Base-by-base conservation (phyloP, 768 basidiomycete genomes). In the Lentinula raphanica region DNA sequence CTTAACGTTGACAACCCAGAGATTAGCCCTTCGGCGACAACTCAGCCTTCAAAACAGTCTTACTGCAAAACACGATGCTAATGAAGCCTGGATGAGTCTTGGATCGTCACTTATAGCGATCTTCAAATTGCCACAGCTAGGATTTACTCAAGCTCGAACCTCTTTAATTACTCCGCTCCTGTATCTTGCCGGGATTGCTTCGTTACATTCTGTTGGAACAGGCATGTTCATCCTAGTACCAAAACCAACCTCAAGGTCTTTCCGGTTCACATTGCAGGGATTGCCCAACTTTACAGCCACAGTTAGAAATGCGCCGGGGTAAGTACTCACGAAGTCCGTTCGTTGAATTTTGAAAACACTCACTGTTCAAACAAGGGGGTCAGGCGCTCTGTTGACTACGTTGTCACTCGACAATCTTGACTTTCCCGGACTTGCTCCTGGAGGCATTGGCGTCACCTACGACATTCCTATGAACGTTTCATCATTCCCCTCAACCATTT, bases 11-110 rank as follows among this genome's bases (percentile, higher is more conserved):
- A 54, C 53, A 5, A 40, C 55, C 4, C 55, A 56, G 17, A 46
- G 55, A 19, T 28, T 56, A 38, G 55, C 55, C 36, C 55, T 56
- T 23, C 25, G 55, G 21, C 55, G 55, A 2, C 55, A 56, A n/a
- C 31, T 56, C 4, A 44, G 35, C 13, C 42, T 56, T 13, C 5
- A 19, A 3, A 49, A 25, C 40, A 45, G 23, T n/a, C 32, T 56
- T 13, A 56, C 55, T 27, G 55, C 55, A 12, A 56, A 56, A 25
- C 55, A 56, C 21, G 44, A 56, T 46, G 46, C 55, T 27, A 49
- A 46, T 44, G 9, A 5, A 17, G 54, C 54, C 9, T 56, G 54
- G 54, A 42, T 45, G 39, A 15, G 54, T 21, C 13, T 29, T 12
- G 55, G 55, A 11, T 46, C 55, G n/a, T 28, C 55, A 23, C 21